Evolutionary conservation across 2,329 filamentous ascomycete genomes (phyloP).

Genomic region (Phaeosphaeriaceae sp.): DNA sequence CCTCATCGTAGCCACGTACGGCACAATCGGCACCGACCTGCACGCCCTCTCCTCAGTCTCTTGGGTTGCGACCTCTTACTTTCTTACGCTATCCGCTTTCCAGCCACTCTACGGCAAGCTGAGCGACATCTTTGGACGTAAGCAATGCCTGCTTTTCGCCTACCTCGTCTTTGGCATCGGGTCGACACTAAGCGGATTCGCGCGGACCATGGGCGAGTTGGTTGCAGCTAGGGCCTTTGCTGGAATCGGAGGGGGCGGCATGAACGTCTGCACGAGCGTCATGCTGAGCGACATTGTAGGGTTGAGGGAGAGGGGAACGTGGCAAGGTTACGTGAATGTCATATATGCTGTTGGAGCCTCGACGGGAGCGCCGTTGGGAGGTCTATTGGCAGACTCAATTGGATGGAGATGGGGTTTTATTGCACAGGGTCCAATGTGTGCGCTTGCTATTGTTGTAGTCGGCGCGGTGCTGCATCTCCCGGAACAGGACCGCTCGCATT

Average conservation of each 20-base stretch:
- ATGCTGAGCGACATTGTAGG: constrained; percentile 75
- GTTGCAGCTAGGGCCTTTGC: constrained; percentile 69
- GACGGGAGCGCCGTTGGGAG: constrained; percentile 73
- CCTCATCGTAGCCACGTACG: constrained; percentile 79
- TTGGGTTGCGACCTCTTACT: constrained; percentile 75
- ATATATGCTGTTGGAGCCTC: constrained; percentile 73
- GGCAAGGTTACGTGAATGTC: constrained; percentile 78
- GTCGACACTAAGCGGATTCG: constrained; percentile 68
- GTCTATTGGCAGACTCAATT: constrained; percentile 73
- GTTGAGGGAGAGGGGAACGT: constrained; percentile 72
- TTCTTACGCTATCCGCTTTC: constrained; percentile 76
- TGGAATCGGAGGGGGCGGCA: constrained; percentile 73
- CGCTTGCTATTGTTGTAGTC: constrained; percentile 70
- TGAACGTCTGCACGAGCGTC: constrained; percentile 74
- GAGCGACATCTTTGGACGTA: constrained; percentile 74
- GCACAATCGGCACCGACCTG: constrained; percentile 77
- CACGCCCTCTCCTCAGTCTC: constrained; percentile 76
- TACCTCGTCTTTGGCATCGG: constrained; percentile 71
- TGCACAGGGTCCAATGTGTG: constrained; percentile 72
- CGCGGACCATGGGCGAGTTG: constrained; percentile 69
- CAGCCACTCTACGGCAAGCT: constrained; percentile 78
- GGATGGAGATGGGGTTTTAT: constrained; percentile 82
- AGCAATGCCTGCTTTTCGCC: constrained; percentile 68
- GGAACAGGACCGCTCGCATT: constrained; percentile 63
- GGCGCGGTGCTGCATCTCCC: constrained; percentile 69